phyloP scores from a whole-genome alignment of 306 rosid genomes.

The Rosa chinensis region DNA sequence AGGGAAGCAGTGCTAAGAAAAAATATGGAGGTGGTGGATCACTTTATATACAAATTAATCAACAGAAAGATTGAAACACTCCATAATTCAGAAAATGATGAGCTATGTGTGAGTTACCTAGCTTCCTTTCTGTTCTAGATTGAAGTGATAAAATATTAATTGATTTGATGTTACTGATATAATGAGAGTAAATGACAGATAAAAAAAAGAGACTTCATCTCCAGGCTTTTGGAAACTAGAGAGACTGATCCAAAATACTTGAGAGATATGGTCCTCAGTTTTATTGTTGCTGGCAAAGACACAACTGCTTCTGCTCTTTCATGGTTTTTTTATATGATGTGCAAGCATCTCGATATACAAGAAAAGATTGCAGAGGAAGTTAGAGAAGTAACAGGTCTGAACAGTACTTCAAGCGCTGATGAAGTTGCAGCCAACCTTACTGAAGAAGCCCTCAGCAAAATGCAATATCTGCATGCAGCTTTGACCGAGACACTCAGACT shows the following conservation, averaged over 20 bases:
- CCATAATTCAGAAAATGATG: too few species aligned
- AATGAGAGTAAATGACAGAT: not conserved
- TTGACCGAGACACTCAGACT: not conserved
- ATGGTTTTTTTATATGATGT: not conserved
- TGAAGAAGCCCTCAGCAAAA: not conserved
- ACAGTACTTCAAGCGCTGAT: not conserved
- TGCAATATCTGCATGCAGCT: not conserved
- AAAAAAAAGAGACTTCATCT: not conserved
- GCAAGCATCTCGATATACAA: not conserved
- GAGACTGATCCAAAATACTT: conserved; percentile 2
- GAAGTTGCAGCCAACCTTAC: not conserved
- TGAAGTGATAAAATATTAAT: not conserved
- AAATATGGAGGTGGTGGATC: too few species aligned
- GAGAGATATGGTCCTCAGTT: not conserved
- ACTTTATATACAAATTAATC: too few species aligned
- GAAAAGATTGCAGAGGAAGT: not conserved
- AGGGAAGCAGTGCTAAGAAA: too few species aligned
- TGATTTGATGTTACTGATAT: not conserved
- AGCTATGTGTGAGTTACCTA: too few species aligned
- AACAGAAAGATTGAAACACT: too few species aligned
- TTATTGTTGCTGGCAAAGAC: not conserved
- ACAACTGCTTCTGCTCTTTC: not conserved
- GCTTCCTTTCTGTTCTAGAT: too few species aligned
- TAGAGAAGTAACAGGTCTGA: not conserved
- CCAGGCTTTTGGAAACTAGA: not conserved